phyloP scores from a whole-genome alignment of 176 grass and related monocot genomes.

The Oryza australiensis region DNA sequence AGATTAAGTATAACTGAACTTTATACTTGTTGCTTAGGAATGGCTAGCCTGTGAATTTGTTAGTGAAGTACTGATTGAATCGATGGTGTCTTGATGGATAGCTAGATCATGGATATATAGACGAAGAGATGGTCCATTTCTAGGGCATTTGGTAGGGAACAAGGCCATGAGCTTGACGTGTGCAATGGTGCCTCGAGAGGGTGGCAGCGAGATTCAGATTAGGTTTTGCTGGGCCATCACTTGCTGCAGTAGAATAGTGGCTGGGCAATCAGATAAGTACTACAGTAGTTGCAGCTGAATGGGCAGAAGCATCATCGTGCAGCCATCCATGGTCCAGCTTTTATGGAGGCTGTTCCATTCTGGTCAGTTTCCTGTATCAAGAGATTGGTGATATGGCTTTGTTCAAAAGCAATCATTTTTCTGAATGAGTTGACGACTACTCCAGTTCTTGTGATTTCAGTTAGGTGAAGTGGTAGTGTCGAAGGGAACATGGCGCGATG shows the following conservation, averaged over 20 bases:
- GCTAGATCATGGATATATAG: conserved; percentile 23
- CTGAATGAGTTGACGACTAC: background rate
- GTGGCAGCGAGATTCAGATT: conserved; percentile 39
- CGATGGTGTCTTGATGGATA: conserved; percentile 26
- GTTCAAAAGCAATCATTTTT: conserved; percentile 25
- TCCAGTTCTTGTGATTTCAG: background rate
- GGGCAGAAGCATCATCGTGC: background rate
- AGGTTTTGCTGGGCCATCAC: conserved; percentile 19
- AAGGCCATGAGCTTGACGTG: conserved; percentile 34
- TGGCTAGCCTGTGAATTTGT: conserved; percentile 37
- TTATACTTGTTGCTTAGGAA: conserved; percentile 7
- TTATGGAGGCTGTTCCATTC: conserved; percentile 12
- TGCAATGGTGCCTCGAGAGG: conserved; percentile 17
- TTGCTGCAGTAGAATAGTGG: conserved; percentile 12
- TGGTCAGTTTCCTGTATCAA: background rate
- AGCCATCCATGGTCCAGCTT: conserved; percentile 14
- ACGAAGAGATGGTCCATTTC: background rate
- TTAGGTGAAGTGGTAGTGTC: background rate
- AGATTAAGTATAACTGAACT: too few relatives aligned
- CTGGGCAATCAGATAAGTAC: conserved; percentile 13
- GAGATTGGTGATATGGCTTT: background rate
- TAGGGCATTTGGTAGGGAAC: conserved; percentile 31
- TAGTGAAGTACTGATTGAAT: background rate
- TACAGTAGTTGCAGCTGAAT: conserved; percentile 25
- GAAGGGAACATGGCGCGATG: background rate